A percentile compares a stretch with the other conserved stretches of the same genome.
phyloP scores from a whole-genome alignment of 352 stramenopile genomes.

The Phytophthora palmivora region DNA sequence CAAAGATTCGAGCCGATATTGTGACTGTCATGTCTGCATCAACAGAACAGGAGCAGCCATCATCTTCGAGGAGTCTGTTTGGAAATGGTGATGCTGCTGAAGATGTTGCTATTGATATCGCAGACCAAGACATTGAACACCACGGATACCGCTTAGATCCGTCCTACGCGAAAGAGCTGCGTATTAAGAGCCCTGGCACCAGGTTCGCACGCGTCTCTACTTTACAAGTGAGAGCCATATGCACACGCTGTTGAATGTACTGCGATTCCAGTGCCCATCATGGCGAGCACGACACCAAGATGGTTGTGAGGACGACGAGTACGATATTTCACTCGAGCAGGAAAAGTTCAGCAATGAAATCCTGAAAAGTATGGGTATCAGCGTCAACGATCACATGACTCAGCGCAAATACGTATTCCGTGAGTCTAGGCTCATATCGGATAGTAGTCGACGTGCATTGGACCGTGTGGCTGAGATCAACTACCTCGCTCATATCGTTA shows the following conservation, averaged over 20 bases:
- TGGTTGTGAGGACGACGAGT: conserved; percentile 66
- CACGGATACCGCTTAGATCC: conserved; percentile 90
- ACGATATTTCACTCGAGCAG: conserved; percentile 80
- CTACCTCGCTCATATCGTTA: conserved; percentile 99
- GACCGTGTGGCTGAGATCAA: conserved; percentile 95
- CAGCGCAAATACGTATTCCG: conserved; percentile 85
- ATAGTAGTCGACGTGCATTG: conserved; percentile 71
- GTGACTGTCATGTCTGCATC: conserved; percentile 83
- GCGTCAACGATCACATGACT: conserved; percentile 78
- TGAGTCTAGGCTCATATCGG: conserved; percentile 83
- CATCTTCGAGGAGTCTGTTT: conserved; percentile 32
- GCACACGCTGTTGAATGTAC: conserved; percentile 98
- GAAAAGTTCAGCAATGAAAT: conserved; percentile 89
- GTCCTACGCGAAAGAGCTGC: conserved; percentile 91
- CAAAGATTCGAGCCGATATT: conserved; percentile 97
- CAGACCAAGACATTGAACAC: conserved; percentile 80
- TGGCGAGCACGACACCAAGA: conserved; percentile 70
- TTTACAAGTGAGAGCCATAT: conserved; percentile 99
- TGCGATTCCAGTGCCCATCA: conserved; percentile 90
- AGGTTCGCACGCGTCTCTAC: conserved; percentile 97
- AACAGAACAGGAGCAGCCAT: conserved; percentile 40
- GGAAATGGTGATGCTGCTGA: conserved; percentile 33
- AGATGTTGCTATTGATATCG: conserved; percentile 30
- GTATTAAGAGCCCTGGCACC: conserved; percentile 94
- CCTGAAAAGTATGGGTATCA: conserved; percentile 87